Base-by-base conservation (phyloP, 2,329 filamentous ascomycete species). In the Ceratocystis smalleyi region DNA sequence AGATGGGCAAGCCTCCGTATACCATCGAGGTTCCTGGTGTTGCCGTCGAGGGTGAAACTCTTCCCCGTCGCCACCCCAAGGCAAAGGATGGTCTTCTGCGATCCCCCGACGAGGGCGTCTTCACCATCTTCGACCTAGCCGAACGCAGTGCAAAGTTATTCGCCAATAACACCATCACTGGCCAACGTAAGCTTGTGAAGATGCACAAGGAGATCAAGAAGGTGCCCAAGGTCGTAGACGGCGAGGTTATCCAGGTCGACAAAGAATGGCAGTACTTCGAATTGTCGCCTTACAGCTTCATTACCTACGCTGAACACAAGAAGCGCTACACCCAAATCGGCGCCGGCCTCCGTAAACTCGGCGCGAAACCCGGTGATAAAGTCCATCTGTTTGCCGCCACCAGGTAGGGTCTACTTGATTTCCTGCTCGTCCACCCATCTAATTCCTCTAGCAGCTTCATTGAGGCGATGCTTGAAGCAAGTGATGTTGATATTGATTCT, bases 251-350 rank as follows among this genome's bases (percentile, higher is more conserved):
- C 68, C 83, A 91, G 76, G 83, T 94, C 43, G 88, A 95, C 68
- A 96, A 95, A 83, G 83, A 92, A 74, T 96, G 91, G 91, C 85
- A 86, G 63, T 95, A 85, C 76, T 95, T 89, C 70, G 91, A 96
- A 79, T 83, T 95, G 69, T 86, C 87, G 67, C 78, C 79, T 60
- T 96, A 88, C 77, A 79, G 81, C 55, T 95, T 85, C 78, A 78
- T 87, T 71, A 89, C 84, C 70, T 95, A 91, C 76, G 79, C 81
- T 70, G 86, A 95, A 75, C 94, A 92, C 72, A 83, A 89, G 75
- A 79, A 83, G 71, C 79, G 84, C 68, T 81, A 85, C 60, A 77
- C 88, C 65, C 79, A 87, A 69, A 76, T 91, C 19, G 91, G 88
- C 64, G 80, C 84, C 24, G 91, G 86, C 65, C 77, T 95, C 74